Base-by-base conservation (phyloP, 2,329 filamentous ascomycete species). In the Cordyceps tenuipes region DNA sequence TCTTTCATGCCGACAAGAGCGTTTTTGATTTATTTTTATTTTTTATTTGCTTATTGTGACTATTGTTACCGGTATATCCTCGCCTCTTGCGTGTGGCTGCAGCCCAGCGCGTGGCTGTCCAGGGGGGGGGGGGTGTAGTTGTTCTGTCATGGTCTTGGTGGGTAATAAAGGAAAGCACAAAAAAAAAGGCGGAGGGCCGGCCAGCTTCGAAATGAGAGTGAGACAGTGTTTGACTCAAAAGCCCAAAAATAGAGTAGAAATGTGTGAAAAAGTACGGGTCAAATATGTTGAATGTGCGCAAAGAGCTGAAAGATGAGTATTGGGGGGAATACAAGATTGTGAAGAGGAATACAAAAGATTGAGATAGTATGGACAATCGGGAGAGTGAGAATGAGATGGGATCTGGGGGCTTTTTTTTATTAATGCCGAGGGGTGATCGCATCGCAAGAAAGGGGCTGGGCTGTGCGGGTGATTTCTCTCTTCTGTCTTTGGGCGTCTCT, bases 201-300 rank as follows among this genome's bases (percentile, higher is more conserved):
- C 23, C 23, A 23, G 23, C 23, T 23, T 23, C 23, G 23, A 57
- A 57, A 57, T 57, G 55, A 57, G 8, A 29, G 34, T 57, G 55
- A 57, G 55, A 57, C 55, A 57, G 12, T 46, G 21, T 56, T 57
- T 23, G 55, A 57, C 44, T 43, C 55, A 57, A 57, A 50, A 19
- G 55, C 17, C 44, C 55, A 57, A 57, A 57, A 57, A 57, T 57
- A 57, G 55, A 57, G 55, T 34, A 13, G 3, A 5, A 26, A 41
- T 17, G n/a, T 15, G 23, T 29, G 23, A 17, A 34, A n/a, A 41
- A 41, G 34, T 9, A 31, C 39, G 43, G 17, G 29, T 10, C 5
- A 36, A 34, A 39, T 23, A 26, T 50, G 21, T 52, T 52, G 31
- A 34, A 7, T 8, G 26, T 21, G 17, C 7, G 17, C 19, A 17